Percentiles rank a stretch among this genome's conserved stretches.
Conservation (phyloP, 805 yeast species). For the Candida quercuum region DNA sequence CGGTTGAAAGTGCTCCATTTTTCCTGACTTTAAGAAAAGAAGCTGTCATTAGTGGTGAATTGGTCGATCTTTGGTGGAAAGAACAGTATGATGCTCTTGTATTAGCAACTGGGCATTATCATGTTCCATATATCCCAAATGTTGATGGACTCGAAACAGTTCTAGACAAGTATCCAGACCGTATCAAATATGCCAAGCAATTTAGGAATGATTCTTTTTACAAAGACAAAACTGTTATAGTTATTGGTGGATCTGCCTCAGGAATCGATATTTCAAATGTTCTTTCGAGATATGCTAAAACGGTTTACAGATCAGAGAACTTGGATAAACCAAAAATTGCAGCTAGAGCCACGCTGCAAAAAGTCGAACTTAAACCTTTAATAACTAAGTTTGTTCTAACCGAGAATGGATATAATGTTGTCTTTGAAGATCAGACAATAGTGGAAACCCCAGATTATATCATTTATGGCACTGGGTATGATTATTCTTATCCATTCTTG, state of each 20-base stretch:
- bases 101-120: slow-evolving; percentile 53
- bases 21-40: slow-evolving; percentile 21
- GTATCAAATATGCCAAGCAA: slow-evolving; percentile 26
- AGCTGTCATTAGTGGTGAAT: not conserved
- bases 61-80: slow-evolving; percentile 30
- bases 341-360: slow-evolving; percentile 28
- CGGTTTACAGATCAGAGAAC: slow-evolving; percentile 46
- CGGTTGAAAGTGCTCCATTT: slow-evolving; percentile 27
- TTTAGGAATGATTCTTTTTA: slow-evolving; percentile 34
- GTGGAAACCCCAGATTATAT: slow-evolving; percentile 29
- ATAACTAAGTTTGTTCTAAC: slow-evolving; percentile 27
- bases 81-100: slow-evolving; percentile 50
- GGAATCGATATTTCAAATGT: slow-evolving; percentile 40
- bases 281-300: slow-evolving; percentile 24
- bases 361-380: slow-evolving; percentile 39
- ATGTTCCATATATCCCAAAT: slow-evolving; percentile 50
- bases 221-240: slow-evolving; percentile 33
- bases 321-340: slow-evolving; percentile 3
- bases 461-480: slow-evolving; percentile 36
- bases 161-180: slow-evolving; percentile 31
- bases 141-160: slow-evolving; percentile 41
- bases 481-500: slow-evolving; percentile 30
- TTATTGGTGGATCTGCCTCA: slow-evolving; percentile 40
- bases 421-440: slow-evolving; percentile 28
- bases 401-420: slow-evolving; percentile 16